phyloP scores from a whole-genome alignment of 2,329 filamentous ascomycete genomes.

The Colletotrichum musicola region DNA sequence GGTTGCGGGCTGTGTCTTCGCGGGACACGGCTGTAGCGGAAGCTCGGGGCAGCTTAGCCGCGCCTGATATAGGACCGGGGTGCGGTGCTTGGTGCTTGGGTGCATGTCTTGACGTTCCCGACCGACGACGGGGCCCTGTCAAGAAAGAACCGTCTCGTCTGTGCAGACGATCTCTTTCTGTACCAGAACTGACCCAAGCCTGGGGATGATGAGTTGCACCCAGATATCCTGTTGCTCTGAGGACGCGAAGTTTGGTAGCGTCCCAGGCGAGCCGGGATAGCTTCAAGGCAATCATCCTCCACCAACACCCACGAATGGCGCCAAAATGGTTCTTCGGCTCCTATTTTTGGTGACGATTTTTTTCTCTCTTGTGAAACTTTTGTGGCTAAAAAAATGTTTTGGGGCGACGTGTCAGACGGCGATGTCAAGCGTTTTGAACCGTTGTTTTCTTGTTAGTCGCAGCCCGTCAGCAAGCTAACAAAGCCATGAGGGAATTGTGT shows the following conservation, averaged over 20 bases:
- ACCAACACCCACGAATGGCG: conserved; percentile 3
- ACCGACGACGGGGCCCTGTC: conserved; percentile 13
- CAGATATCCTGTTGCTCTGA: conserved; percentile 5
- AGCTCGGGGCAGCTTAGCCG: conserved; percentile 33
- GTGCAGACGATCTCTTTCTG: conserved; percentile 34
- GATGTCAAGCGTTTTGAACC: conserved; percentile 14
- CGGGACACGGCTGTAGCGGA: conserved; percentile 33
- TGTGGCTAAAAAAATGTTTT: conserved; percentile 4
- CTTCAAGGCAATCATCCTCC: not conserved
- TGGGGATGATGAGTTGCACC: conserved; percentile 15
- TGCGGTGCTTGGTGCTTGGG: conserved; percentile 8
- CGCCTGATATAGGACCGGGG: conserved; percentile 36
- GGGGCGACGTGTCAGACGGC: conserved; percentile 13
- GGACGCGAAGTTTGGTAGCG: conserved; percentile 10
- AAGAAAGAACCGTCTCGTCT: conserved; percentile 24
- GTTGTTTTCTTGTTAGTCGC: conserved; percentile 13
- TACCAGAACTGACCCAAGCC: not conserved
- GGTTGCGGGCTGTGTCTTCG: conserved; percentile 27
- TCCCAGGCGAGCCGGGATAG: not conserved
- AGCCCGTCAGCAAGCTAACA: conserved; percentile 22
- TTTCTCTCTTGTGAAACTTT: not conserved
- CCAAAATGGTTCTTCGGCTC: conserved; percentile 2
- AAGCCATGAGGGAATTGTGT: conserved; percentile 6
- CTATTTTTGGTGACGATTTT: conserved; percentile 28
- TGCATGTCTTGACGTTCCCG: conserved; percentile 35